Evolutionary conservation across 1,284 basidiomycete species (phyloP).

Genomic region (Cryptococcus jaspeensis): DNA sequence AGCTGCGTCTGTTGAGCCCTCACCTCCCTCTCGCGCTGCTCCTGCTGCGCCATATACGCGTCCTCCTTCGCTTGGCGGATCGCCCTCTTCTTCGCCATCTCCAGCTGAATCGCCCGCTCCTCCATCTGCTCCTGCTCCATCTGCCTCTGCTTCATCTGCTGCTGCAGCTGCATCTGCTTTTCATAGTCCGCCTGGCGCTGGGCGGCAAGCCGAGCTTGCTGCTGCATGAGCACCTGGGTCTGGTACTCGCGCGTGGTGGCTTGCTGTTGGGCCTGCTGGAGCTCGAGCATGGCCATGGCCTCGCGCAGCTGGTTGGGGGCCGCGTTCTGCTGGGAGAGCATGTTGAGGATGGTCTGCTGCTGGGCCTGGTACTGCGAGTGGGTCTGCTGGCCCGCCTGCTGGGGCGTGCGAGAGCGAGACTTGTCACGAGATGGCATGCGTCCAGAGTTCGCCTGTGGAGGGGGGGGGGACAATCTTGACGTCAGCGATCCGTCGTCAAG

Average conservation of each 20-base stretch:
- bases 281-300: constrained; percentile 25
- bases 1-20: constrained; percentile 18
- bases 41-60: constrained; percentile 16
- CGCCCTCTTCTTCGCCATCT: constrained; percentile 15
- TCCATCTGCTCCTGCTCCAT: constrained; percentile 20
- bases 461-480: not conserved
- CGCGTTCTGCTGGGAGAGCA: constrained; percentile 15
- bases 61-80: constrained; percentile 12
- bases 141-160: constrained; percentile 10
- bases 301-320: constrained; percentile 21
- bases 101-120: constrained; percentile 8
- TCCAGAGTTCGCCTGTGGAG: not conserved
- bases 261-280: constrained; percentile 29
- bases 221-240: constrained; percentile 12
- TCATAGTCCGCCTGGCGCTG: constrained; percentile 13
- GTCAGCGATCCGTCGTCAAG: not conserved
- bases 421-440: not conserved
- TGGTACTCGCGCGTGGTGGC: constrained; percentile 16
- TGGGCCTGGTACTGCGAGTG: not conserved
- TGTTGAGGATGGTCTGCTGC: constrained; percentile 22
- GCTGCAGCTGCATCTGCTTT: constrained; percentile 17
- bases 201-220: constrained; percentile 15
- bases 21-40: constrained; percentile 6
- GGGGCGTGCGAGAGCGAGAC: no score
- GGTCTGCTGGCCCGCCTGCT: no score